Evolutionary conservation across 495 filamentous ascomycete genomes (phyloP), one percentile per base, ranked within the genome.

Genomic region (Letharia lupina): DNA sequence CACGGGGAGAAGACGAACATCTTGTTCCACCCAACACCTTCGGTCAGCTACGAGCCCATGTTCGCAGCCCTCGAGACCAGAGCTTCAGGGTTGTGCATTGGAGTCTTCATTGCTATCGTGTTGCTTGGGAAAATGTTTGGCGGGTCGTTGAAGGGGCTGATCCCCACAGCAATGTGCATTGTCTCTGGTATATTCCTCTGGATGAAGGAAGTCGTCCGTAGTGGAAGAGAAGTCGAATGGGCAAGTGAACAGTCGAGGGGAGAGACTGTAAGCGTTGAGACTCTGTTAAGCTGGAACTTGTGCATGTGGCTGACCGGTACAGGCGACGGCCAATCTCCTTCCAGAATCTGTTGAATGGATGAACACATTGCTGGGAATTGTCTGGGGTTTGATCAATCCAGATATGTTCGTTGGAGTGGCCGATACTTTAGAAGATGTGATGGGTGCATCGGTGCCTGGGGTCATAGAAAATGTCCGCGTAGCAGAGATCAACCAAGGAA

Each of bases 321-420:
- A 87, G 83, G 86, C 87, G 28, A 87, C 84, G 42, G 89, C 87
- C 40, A 96, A 96, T 69, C 78, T 98, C 7, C 87, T 98, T 15
- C 93, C 93, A 0, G 93, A 97, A 75, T 93, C 89, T 2, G 92
- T 96, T 5, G 89, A 91, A 77, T 97, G 93, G 93, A 86, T 98
- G 84, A 97, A 98, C 73, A 91, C 86, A 1, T 82, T 94, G 47
- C 73, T 98, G 18, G 83, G 83, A 1, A 81, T 96, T 58, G 78
- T 93, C 16, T 98, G 93, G 93, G 90, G 90, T 4, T 77, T 96
- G 2, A 84, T 96, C 64, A 92, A 97, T 70, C 93, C 93, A 0
- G 93, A 96, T 2, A 96, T 98, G 91, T 89, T 98, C 70, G 79
- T 82, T 12, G 83, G 84, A 1, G 79, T 90, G 37, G 87, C 86